Evolutionary conservation across 1,284 basidiomycete species (phyloP).

Genomic region (Apiotrichum sp.): DNA sequence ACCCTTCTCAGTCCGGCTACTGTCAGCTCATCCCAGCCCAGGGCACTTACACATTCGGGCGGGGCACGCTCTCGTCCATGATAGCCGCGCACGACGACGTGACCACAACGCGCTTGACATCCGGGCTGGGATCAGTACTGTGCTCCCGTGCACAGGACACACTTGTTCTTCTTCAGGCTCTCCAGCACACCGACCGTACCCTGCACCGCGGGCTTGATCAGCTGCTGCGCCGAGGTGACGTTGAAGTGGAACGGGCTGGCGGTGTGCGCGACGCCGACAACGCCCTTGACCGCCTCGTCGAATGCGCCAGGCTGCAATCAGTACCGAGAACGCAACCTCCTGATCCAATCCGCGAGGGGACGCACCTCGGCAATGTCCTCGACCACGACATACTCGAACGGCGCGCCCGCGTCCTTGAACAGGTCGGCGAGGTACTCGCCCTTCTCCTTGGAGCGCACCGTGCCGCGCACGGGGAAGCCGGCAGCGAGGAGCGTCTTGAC

Average conservation of each 20-base stretch:
- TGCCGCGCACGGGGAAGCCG: slow-evolving; percentile 52
- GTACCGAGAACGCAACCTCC: not conserved
- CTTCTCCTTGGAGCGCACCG: slow-evolving; percentile 55
- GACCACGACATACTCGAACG: slow-evolving; percentile 53
- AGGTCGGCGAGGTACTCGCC: slow-evolving; percentile 52
- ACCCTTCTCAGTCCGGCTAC: slow-evolving; percentile 17
- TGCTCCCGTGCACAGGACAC: slow-evolving; percentile 3
- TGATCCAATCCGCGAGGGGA: too few relatives aligned
- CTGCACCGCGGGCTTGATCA: slow-evolving; percentile 59
- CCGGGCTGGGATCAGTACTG: slow-evolving; percentile 28
- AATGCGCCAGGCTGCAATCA: slow-evolving; percentile 57
- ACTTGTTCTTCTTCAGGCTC: slow-evolving; percentile 55
- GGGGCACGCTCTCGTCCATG: slow-evolving; percentile 33
- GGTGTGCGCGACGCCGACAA: slow-evolving; percentile 54
- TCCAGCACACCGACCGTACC: slow-evolving; percentile 59
- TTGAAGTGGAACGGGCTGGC: slow-evolving; percentile 34
- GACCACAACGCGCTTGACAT: slow-evolving; percentile 61
- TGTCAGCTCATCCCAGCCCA: not conserved
- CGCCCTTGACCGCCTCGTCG: slow-evolving; percentile 62
- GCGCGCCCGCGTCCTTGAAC: slow-evolving; percentile 50
- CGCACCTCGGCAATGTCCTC: slow-evolving; percentile 55
- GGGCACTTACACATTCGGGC: slow-evolving; percentile 8
- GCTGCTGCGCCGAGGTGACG: slow-evolving; percentile 46
- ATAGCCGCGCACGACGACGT: slow-evolving; percentile 57
- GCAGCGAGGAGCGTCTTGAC: slow-evolving; percentile 25